Evolutionary conservation across 163 green algal species (phyloP), one percentile per base, ranked within the genome.

Genomic region (Chlorella variabilis): DNA sequence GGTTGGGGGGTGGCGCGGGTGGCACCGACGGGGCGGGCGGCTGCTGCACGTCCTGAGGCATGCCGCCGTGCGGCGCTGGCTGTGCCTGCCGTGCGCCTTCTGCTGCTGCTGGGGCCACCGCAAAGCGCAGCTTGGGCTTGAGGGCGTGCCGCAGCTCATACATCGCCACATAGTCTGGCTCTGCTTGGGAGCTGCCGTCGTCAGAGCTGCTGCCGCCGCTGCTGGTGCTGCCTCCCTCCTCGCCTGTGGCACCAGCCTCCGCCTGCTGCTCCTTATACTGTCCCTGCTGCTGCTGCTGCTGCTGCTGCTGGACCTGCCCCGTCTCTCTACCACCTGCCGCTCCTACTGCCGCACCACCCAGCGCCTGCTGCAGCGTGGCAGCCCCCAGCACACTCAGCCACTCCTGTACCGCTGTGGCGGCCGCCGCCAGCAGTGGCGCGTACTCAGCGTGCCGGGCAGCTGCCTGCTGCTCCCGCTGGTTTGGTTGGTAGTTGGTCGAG

Each of bases 391-490:
- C n/a, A n/a, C n/a, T n/a, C 58, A 71, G 42, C 77, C 77, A 83
- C 6, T 4, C 20, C 15, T 49, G 66, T 38, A 83, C 59, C 8
- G 17, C 39, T 3, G 18, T 11, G 4, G 51, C 51, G 11, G 77
- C 77, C 27, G 65, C 51, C 4, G 66, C 66, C 38, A 83, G 38
- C 9, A 29, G 17, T 0, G 77, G 77, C 5, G 51, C 66, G 11
- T 56, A 45, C 11, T 25, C 20, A 9, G 48, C 49, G 3, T 75
- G 62, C 33, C 77, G 38, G 0, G 31, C 49, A 9, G 49, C 38
- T 3, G 77, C 65, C 38, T 77, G 29, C 66, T 54, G 77, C 66
- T 83, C 77, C 17, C 77, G 29, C 34, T 36, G 49, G 34, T 83
- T 83, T 1, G 66, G 77, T 17, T 51, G 15, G 66, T 77, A 77